A percentile compares a stretch with the other conserved stretches of the same genome.
These are phyloP conservation scores for Solanum arcanum DNA, from an alignment of 257 asterid genomes.

Conservation along the genomic window DNA sequence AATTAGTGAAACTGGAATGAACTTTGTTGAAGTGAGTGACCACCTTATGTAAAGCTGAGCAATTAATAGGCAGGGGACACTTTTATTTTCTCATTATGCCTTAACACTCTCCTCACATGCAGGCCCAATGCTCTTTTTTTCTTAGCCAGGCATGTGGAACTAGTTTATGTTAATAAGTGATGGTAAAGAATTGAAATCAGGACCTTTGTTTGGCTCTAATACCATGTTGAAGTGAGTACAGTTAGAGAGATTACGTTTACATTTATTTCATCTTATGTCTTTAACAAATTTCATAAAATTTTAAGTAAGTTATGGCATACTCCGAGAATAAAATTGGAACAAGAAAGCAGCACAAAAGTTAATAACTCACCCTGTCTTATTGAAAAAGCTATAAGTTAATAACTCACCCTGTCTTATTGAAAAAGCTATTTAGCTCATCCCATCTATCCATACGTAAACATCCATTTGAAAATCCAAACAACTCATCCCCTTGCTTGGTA, in stretches of 20 bases:
- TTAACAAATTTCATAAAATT: no score
- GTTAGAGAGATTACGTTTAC: neutral
- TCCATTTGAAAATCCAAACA: conserved; percentile 91
- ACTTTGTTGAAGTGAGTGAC: neutral
- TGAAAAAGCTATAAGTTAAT: conserved; percentile 36
- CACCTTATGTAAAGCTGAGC: neutral
- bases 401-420: conserved; percentile 70
- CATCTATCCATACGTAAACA: conserved; percentile 80
- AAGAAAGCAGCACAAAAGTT: no score
- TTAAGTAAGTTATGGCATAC: no score
- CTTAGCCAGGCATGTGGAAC: neutral
- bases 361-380: conserved; percentile 15
- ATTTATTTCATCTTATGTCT: neutral
- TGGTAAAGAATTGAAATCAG: neutral
- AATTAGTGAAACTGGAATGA: neutral
- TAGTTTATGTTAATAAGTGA: neutral
- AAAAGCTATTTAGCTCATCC: conserved; percentile 82
- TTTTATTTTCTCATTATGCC: neutral
- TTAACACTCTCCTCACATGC: neutral
- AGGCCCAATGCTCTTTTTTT: neutral
- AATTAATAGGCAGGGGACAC: neutral
- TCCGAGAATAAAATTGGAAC: no score
- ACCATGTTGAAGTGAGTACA: neutral
- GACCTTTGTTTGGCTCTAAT: neutral
- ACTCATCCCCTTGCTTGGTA: conserved; percentile 44